Evolutionary conservation across 345 rosid species (phyloP).

Genomic region (Chamaenerion angustifolium): DNA sequence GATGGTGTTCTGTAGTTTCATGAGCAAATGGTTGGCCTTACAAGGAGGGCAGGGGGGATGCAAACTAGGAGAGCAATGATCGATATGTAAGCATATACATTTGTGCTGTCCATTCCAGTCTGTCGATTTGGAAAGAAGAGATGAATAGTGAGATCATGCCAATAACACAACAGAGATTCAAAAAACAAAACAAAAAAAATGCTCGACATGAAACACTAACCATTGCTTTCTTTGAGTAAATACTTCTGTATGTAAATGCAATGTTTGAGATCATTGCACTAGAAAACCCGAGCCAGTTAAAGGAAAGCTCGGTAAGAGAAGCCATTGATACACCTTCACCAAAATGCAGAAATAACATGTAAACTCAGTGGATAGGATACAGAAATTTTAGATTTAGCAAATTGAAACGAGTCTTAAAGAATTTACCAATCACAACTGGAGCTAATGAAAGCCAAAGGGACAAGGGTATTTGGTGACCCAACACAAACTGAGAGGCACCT

Average conservation of each 20-base stretch:
- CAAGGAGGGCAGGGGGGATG: conserved; percentile 82
- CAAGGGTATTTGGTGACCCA: conserved; percentile 73
- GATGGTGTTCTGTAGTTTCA: background rate
- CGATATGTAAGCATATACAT: conserved; percentile 84
- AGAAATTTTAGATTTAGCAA: background rate
- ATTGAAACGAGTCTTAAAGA: background rate
- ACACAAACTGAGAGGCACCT: conserved; percentile 78
- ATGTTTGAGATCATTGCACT: conserved; percentile 97
- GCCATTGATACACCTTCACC: conserved; percentile 77
- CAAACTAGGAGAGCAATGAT: conserved; percentile 81
- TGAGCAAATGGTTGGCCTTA: conserved; percentile 20
- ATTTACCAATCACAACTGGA: conserved; percentile 76
- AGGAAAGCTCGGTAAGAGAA: conserved; percentile 87
- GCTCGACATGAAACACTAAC: conserved; percentile 19
- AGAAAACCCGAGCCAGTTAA: conserved; percentile 90
- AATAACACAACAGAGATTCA: background rate
- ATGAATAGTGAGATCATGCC: no score
- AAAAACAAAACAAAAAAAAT: background rate
- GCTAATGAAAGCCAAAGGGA: conserved; percentile 84
- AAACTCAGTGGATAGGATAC: no score
- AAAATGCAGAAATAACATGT: no score
- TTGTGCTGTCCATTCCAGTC: conserved; percentile 99
- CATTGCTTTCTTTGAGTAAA: conserved; percentile 98
- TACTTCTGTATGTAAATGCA: conserved; percentile 89
- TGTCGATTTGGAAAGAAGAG: conserved; percentile 11